Base-by-base conservation (phyloP, 1,284 basidiomycete species). In the Microbotryomycetes sp. region DNA sequence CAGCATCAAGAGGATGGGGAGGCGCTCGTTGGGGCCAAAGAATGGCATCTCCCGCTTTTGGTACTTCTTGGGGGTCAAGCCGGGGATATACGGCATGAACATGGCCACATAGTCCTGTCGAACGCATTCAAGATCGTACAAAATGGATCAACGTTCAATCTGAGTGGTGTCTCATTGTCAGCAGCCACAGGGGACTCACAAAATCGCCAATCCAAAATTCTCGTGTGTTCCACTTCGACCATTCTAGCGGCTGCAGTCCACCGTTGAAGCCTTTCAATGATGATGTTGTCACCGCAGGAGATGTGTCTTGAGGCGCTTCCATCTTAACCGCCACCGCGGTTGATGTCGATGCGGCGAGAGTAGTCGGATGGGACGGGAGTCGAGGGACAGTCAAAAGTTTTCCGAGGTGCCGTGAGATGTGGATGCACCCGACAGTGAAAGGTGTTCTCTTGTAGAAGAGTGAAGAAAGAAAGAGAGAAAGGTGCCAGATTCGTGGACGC, bases 121-220 rank as follows among this genome's bases (percentile, higher is more conserved):
- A 42, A 19, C 36, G 19, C 36, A 42, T 42, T n/a, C n/a, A n/a
- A n/a, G n/a, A n/a, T n/a, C n/a, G n/a, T n/a, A n/a, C n/a, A n/a
- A n/a, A n/a, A n/a, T n/a, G n/a, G n/a, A n/a, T n/a, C n/a, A n/a
- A n/a, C n/a, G n/a, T n/a, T n/a, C n/a, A n/a, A n/a, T n/a, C n/a
- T n/a, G n/a, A n/a, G n/a, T n/a, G n/a, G n/a, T n/a, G n/a, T n/a
- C n/a, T n/a, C n/a, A n/a, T n/a, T n/a, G n/a, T n/a, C n/a, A n/a
- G n/a, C n/a, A n/a, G n/a, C n/a, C n/a, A n/a, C n/a, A n/a, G n/a
- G n/a, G n/a, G n/a, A 46, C 61, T n/a, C 31, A 59, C 61, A 28
- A 58, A 63, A 31, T 59, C 29, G 15, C 61, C 61, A 19, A 63
- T 19, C 61, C 61, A 63, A 31, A 59, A 56, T 9, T 6, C n/a